Evolutionary conservation across 305 asterid genomes (phyloP).

Genomic region (Fraxinus platypoda): DNA sequence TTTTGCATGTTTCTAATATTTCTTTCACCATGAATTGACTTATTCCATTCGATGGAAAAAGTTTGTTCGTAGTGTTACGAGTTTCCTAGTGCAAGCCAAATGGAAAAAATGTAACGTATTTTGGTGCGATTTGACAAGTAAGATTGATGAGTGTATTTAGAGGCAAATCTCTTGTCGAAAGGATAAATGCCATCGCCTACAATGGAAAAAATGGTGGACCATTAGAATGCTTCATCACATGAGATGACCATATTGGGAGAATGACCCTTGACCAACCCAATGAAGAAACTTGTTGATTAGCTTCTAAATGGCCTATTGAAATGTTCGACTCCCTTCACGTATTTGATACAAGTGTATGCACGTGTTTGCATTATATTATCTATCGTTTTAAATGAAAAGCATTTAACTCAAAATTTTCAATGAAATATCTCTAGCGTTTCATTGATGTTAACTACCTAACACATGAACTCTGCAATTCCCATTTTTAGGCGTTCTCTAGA

Average conservation of each 20-base stretch:
- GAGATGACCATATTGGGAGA: conserved; percentile 16
- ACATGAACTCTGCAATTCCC: neutral
- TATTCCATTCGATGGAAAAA: neutral
- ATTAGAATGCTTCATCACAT: conserved; percentile 15
- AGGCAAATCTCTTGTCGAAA: neutral
- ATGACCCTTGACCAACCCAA: neutral
- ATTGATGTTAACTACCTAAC: neutral
- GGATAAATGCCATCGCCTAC: neutral
- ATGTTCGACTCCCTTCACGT: neutral
- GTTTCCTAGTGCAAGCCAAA: neutral
- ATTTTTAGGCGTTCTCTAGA: neutral
- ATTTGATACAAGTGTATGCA: neutral
- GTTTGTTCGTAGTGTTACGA: neutral
- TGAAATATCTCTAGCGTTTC: neutral
- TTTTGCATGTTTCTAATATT: neutral
- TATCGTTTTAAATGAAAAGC: neutral
- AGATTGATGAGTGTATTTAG: neutral
- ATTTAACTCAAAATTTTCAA: neutral
- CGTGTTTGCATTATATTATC: neutral
- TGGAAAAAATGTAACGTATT: neutral
- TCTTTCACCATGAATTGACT: neutral
- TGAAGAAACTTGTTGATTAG: neutral
- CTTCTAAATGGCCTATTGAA: neutral
- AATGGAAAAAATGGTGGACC: conserved; percentile 25
- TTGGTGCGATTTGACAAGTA: neutral